A percentile compares a stretch with the other conserved stretches of the same genome.
phyloP scores from a whole-genome alignment of 2,329 filamentous ascomycete genomes.

The Penicillium sp. region DNA sequence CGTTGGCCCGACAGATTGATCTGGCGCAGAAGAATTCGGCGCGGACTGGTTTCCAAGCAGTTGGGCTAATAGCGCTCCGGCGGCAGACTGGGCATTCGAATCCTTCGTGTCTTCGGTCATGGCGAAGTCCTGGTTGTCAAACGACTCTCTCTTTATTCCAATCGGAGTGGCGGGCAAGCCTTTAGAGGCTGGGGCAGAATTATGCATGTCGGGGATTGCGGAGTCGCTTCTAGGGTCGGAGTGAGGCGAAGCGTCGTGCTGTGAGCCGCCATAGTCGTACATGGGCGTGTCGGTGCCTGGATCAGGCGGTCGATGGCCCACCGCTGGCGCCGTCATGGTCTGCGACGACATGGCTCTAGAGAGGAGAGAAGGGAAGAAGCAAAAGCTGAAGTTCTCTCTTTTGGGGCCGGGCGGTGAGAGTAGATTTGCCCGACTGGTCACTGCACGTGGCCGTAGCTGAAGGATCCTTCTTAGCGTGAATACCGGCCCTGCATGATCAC shows the following conservation, averaged over 20 bases:
- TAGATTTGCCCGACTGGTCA: conserved; percentile 21
- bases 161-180: conserved; percentile 30
- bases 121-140: conserved; percentile 23
- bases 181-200: conserved; percentile 37
- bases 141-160: conserved; percentile 32
- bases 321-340: conserved; percentile 49
- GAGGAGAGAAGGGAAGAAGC: conserved; percentile 22
- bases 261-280: conserved; percentile 40
- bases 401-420: conserved; percentile 24
- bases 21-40: conserved; percentile 18
- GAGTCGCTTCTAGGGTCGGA: conserved; percentile 34
- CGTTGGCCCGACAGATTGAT: conserved; percentile 10
- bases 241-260: conserved; percentile 27
- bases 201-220: conserved; percentile 40
- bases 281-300: conserved; percentile 41
- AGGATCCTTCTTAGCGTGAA: conserved; percentile 1
- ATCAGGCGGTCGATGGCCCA: conserved; percentile 47
- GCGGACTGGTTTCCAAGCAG: conserved; percentile 38
- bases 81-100: conserved; percentile 40
- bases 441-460: conserved; percentile 24
- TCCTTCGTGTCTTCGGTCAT: conserved; percentile 30
- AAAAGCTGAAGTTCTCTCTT: conserved; percentile 29
- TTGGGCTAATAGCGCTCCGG: conserved; percentile 43
- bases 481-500: background rate
- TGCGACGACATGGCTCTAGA: conserved; percentile 47